Conservation (phyloP, 2,329 filamentous ascomycete genomes). For the Lachnellula hyalina region DNA sequence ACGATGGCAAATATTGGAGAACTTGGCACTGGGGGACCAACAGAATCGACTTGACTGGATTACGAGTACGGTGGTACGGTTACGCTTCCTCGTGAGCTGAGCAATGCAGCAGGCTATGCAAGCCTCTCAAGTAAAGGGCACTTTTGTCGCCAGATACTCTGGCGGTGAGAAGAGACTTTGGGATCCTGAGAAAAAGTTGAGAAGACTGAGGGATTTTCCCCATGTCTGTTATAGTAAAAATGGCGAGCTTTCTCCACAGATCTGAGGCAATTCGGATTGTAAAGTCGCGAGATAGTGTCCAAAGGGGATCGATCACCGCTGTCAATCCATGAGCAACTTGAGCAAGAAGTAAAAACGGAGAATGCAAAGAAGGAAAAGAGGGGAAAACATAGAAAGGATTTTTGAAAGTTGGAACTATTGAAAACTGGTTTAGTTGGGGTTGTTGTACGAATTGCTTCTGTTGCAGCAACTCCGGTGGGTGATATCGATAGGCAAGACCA, state of each 20-base stretch:
- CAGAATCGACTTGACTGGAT: background rate
- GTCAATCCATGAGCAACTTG: conserved; percentile 3
- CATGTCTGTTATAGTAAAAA: background rate
- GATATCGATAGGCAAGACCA: too few relatives aligned
- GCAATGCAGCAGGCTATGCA: conserved; percentile 6
- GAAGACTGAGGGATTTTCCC: background rate
- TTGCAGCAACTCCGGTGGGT: too few relatives aligned
- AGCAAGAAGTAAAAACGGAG: background rate
- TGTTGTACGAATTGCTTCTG: too few relatives aligned
- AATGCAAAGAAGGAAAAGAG: background rate
- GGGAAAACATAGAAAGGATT: background rate
- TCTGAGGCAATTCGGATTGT: conserved; percentile 1
- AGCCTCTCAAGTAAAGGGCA: background rate
- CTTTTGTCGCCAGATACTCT: background rate
- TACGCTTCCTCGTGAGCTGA: conserved; percentile 2
- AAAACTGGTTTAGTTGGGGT: too few relatives aligned
- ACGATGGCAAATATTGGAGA: background rate
- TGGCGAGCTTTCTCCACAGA: conserved; percentile 18
- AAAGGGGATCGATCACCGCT: conserved; percentile 13
- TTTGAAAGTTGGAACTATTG: too few relatives aligned
- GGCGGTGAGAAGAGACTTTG: conserved; percentile 16
- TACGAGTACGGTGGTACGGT: background rate
- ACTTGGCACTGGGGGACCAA: background rate
- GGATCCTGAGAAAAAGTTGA: background rate
- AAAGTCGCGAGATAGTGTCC: conserved; percentile 5